phyloP scores from a whole-genome alignment of 106 monocot genomes.

The Iris macrosiphon region DNA sequence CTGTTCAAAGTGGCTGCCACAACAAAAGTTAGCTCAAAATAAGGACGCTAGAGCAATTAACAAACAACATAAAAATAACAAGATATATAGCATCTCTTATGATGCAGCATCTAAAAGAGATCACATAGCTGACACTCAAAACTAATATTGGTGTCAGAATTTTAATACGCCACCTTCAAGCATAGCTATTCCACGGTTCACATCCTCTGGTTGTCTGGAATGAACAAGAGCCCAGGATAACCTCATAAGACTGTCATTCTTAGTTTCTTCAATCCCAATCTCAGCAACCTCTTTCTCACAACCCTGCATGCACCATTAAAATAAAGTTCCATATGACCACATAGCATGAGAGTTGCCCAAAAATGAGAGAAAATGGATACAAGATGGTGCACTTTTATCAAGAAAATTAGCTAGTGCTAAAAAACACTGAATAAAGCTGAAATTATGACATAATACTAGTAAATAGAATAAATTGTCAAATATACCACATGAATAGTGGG shows the following conservation, averaged over 20 bases:
- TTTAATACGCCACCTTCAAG: conserved; percentile 53
- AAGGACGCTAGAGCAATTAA: not conserved
- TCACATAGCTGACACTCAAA: not conserved
- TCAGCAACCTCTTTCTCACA: conserved; percentile 72
- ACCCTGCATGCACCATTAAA: conserved; percentile 51
- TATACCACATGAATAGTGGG: too few relatives aligned
- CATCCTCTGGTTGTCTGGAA: conserved; percentile 79
- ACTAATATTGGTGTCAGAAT: too few relatives aligned
- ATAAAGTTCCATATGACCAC: too few relatives aligned
- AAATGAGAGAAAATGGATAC: too few relatives aligned
- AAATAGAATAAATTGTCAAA: too few relatives aligned
- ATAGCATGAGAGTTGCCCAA: too few relatives aligned
- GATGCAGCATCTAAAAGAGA: not conserved
- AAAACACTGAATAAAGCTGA: too few relatives aligned
- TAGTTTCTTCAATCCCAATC: conserved; percentile 31
- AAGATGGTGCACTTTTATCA: too few relatives aligned
- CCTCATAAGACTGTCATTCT: conserved; percentile 74
- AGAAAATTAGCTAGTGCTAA: too few relatives aligned
- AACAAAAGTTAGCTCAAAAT: not conserved
- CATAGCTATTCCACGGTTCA: conserved; percentile 85
- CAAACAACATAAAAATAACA: not conserved
- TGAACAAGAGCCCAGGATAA: conserved; percentile 94
- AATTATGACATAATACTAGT: too few relatives aligned
- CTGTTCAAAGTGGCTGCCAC: conserved; percentile 59
- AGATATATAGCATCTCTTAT: too few relatives aligned